These are phyloP conservation scores for Linanthus parryae DNA, from an alignment of 148 eudicot genomes.

Conservation along the genomic window DNA sequence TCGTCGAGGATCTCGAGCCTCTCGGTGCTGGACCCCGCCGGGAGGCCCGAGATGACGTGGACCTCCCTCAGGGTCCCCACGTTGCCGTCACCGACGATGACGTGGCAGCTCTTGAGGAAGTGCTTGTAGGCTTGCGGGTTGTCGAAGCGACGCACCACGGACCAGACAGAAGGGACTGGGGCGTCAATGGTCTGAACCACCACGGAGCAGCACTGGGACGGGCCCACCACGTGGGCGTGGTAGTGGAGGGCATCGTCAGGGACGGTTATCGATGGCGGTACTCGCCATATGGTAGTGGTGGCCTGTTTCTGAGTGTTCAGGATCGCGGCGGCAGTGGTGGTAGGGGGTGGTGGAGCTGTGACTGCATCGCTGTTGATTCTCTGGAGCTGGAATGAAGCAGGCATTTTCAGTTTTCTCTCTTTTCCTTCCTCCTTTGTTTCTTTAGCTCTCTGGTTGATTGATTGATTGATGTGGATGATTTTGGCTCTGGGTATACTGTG, in stretches of 20 bases:
- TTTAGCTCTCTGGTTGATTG: not conserved
- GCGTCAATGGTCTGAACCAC: constrained; percentile 47
- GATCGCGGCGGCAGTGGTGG: constrained; percentile 1
- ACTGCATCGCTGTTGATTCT: constrained; percentile 20
- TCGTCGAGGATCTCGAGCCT: constrained; percentile 75
- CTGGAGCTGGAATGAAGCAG: constrained; percentile 45
- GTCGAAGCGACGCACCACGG: constrained; percentile 61
- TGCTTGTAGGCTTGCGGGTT: constrained; percentile 74
- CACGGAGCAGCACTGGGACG: constrained; percentile 53
- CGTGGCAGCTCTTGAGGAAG: constrained; percentile 62
- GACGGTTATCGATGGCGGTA: constrained; percentile 22
- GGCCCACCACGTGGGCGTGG: constrained; percentile 49
- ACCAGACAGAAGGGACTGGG: constrained; percentile 50
- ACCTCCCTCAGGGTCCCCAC: constrained; percentile 72
- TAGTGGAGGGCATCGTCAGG: constrained; percentile 26
- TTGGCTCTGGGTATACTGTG: not conserved
- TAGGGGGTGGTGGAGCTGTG: constrained; percentile 2
- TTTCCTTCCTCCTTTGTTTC: not conserved
- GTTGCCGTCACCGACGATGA: constrained; percentile 49
- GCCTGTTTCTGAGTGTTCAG: constrained; percentile 15
- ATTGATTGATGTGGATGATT: not conserved
- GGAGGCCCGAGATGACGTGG: constrained; percentile 71
- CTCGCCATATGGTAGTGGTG: constrained; percentile 8
- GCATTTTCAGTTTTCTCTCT: constrained; percentile 25
- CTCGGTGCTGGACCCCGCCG: constrained; percentile 75